Conservation (phyloP, 148 eudicot genomes). For the Persicaria maculosa region DNA sequence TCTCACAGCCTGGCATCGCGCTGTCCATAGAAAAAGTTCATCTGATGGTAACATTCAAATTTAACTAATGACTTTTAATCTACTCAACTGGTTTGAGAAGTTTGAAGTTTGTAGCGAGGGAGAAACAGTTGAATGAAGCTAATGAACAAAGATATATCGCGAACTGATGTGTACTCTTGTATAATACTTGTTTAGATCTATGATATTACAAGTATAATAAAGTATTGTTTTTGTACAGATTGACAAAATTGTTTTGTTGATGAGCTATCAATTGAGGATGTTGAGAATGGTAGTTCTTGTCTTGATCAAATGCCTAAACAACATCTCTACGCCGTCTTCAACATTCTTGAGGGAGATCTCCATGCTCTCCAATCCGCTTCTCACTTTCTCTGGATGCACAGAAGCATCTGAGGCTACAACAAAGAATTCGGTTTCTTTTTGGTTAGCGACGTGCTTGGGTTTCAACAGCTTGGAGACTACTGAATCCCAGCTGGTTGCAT, state of each 20-base stretch:
- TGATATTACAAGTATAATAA: not conserved
- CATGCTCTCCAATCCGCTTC: not conserved
- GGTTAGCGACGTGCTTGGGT: not conserved
- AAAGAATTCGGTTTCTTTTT: not conserved
- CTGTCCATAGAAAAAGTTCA: no score
- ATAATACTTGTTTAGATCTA: not conserved
- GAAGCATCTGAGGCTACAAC: not conserved
- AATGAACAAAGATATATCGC: not conserved
- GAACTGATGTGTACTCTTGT: not conserved
- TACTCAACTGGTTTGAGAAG: no score
- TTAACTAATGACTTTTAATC: no score
- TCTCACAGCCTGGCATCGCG: no score
- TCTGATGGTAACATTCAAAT: no score
- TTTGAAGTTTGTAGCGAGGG: no score
- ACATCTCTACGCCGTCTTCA: not conserved
- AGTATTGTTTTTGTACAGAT: not conserved
- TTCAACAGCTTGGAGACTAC: slow-evolving; percentile 1
- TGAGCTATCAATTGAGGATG: not conserved
- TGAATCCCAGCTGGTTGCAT: not conserved
- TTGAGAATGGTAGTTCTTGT: not conserved
- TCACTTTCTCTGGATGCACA: not conserved
- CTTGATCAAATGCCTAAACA: slow-evolving; percentile 2
- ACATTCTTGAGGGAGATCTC: not conserved
- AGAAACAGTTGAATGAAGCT: not conserved
- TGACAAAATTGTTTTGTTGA: not conserved